Base-by-base conservation (phyloP, 495 filamentous ascomycete species). In the Hyphodiscus hymeniophilus region DNA sequence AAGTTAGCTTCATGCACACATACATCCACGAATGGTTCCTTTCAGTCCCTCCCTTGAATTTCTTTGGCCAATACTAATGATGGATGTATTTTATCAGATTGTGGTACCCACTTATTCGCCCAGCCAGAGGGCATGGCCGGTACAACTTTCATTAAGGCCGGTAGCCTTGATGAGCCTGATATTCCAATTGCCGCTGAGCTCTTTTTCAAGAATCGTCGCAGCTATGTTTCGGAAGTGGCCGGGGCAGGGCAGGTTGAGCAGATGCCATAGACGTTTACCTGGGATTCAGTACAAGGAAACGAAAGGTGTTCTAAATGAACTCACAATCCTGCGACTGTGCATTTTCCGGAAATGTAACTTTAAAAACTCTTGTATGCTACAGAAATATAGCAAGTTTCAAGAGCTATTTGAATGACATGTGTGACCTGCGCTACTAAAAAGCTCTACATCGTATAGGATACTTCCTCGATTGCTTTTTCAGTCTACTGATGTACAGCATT, bases 51-150 rank as follows among this genome's bases (percentile, higher is more conserved):
- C n/a, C n/a, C n/a, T n/a, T 28, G 26, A 28, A 28, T 11, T 21
- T 21, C 16, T 35, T 34, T 26, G 21, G 43, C 5, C 7, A 20
- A 24, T 43, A 10, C 26, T 28, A 28, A 36, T n/a, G 15, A 18
- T 33, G n/a, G 30, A n/a, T 36, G 34, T 15, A 16, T 18, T 7
- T 12, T 3, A 3, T 7, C 18, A 44, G 42, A 48, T 13, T 65
- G 71, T 48, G 71, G 70, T 3, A 64, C 61, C 5, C 52, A 52
- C 10, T 52, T 73, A 12, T 74, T 68, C 42, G 68, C 68, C 17
- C 60, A 69, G 51, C 56, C 68, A 16, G 69, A 72, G 42, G 16
- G 67, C 38, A 68, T 72, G 65, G 58, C 69, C 1, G 67, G 66
- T 13, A 59, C 57, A 43, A 64, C 63, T 7, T 56, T 57, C 23